Evolutionary conservation across 192 early-diverging fungal genomes (phyloP).

Genomic region (Tieghemiomyces parasiticus): DNA sequence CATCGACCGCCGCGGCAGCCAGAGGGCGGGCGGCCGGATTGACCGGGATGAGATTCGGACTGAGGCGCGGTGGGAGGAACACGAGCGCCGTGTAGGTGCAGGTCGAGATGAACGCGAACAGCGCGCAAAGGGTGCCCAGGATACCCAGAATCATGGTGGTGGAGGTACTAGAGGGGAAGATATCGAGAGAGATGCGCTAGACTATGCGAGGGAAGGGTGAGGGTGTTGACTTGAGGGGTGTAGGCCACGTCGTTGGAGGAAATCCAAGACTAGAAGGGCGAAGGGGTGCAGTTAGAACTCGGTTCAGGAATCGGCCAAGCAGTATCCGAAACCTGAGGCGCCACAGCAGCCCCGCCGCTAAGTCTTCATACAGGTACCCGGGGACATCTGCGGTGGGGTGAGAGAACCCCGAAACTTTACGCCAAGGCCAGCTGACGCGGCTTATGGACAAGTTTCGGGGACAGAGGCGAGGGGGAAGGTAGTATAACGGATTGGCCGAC

Average conservation of each 20-base stretch:
- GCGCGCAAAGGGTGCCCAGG: background rate
- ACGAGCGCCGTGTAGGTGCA: slow-evolving; percentile 9
- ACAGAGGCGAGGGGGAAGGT: no score
- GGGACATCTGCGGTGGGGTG: no score
- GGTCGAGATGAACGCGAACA: background rate
- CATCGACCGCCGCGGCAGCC: no score
- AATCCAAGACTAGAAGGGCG: background rate
- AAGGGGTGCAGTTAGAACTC: background rate
- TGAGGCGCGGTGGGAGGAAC: slow-evolving; percentile 3
- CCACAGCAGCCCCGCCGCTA: no score
- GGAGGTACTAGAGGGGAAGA: background rate
- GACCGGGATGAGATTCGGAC: background rate
- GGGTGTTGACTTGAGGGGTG: background rate
- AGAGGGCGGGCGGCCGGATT: background rate
- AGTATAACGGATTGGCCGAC: no score
- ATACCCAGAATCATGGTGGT: slow-evolving; percentile 5
- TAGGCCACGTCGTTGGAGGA: no score
- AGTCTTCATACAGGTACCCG: background rate
- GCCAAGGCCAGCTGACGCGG: no score
- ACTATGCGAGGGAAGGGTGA: background rate
- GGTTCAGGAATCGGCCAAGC: background rate
- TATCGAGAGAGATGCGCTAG: background rate
- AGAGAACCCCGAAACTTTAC: no score
- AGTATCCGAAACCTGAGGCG: background rate
- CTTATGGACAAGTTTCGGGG: no score